Evolutionary conservation across 768 basidiomycete species (phyloP), one percentile per base, ranked within the genome.

Genomic region (Hysterangium stoloniferum): DNA sequence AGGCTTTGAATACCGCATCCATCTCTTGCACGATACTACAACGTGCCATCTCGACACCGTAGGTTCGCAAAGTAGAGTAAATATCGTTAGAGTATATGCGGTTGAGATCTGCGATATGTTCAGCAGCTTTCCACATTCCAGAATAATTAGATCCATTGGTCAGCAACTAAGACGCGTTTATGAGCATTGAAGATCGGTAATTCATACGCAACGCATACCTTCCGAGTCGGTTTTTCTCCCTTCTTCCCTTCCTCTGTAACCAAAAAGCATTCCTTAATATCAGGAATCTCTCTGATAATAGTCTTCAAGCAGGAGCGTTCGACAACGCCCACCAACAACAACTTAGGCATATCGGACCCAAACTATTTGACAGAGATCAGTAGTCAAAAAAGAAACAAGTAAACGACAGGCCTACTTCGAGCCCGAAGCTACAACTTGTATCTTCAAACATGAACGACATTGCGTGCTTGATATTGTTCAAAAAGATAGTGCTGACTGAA

Each of bases 1-100:
- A 99, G 2, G 84, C 91, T 5, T 80, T 83, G 66, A 99, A 99
- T 36, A 99, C 91, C 17, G 80, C 82, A 43, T 84, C 77, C 69
- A 99, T 86, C 68, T 99, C 96, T 45, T 77, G 78, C 57, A 99
- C 75, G 62, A 99, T 95, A 6, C 87, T 80, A 11, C 84, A 79
- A 20, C 96, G 82, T 24, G 94, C 96, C 72, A 94, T 93, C 69
- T 99, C 96, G 9, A 99, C 94, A 31, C 96, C 96, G 63, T 97
- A 98, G 0, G 92, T 87, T 59, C 80, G 80, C 34, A 97, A 71
- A 45, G 92, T 82, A 13, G 94, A 85, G 61, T 90, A 89, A 52
- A 99, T 88, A 61, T 98, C 93, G 68, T 98, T 99, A 19, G 95
- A 94, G 57, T 88, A 88, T 50, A 97, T 79, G 22, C 78, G 76